phyloP scores from a whole-genome alignment of 495 filamentous ascomycete genomes.

The Tuber indicum region DNA sequence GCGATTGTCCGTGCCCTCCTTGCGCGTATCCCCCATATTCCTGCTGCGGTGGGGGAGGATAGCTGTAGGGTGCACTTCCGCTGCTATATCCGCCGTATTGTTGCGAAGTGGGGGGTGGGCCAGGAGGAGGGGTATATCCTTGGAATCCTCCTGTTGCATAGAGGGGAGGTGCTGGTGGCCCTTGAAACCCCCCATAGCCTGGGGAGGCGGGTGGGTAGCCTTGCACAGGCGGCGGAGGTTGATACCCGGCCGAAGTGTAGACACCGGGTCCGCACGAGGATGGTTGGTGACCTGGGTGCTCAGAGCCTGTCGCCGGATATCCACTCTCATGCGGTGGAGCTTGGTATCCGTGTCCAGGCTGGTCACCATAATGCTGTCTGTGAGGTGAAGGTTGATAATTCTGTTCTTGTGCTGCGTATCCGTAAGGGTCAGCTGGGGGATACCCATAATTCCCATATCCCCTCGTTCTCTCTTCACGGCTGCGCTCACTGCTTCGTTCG shows the following conservation, averaged over 20 bases:
- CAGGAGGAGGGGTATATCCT: constrained; percentile 11
- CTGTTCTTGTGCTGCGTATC: constrained; percentile 14
- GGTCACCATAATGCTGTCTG: constrained; percentile 15
- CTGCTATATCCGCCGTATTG: background rate
- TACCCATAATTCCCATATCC: constrained; percentile 15
- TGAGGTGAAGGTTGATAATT: constrained; percentile 27
- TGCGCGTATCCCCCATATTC: constrained; percentile 5
- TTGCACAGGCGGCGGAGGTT: background rate
- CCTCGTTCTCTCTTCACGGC: constrained; percentile 6
- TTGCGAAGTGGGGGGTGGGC: background rate
- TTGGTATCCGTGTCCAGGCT: constrained; percentile 15
- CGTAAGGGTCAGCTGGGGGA: constrained; percentile 6
- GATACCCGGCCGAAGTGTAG: constrained; percentile 11
- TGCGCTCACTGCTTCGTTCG: constrained; percentile 7
- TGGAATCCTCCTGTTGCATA: background rate
- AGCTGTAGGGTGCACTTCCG: background rate
- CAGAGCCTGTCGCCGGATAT: background rate
- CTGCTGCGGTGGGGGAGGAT: constrained; percentile 1
- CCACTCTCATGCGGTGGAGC: constrained; percentile 2
- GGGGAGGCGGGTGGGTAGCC: constrained; percentile 3
- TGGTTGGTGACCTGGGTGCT: background rate
- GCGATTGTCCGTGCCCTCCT: background rate
- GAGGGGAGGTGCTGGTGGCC: background rate
- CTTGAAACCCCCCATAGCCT: constrained; percentile 14
- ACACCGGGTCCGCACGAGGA: constrained; percentile 2